Base-by-base conservation (phyloP, 192 early-diverging fungal genomes). In the Cetraspora pellucida region DNA sequence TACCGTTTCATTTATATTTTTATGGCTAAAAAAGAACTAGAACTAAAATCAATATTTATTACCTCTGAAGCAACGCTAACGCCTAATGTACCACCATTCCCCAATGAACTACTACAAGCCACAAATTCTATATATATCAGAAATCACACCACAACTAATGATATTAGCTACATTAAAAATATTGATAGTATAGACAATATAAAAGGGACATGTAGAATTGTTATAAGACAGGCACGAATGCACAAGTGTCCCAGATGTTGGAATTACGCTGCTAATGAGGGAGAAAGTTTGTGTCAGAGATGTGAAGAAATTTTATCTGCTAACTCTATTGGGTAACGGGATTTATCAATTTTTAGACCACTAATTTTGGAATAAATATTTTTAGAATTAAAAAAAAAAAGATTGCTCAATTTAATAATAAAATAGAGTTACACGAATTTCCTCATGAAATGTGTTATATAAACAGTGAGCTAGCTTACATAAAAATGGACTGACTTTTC, bases 221-320 rank as follows among this genome's bases (percentile, higher is more conserved):
- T 84, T 8, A 83, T 87, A 43, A 82, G 82, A 9, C 83, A 80
- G 23, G 85, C 90, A 14, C 57, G 71, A 13, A 45, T 82, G 61
- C 86, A 90, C 76, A 94, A 94, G 75, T 94, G 93, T 72, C 93
- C 93, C 21, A 87, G 93, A 45, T 94, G 93, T 81, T 92, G 93
- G 91, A 90, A 87, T 73, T 90, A 87, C 58, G 82, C 83, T 61
- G 86, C 91, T 1, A 57, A 65, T 0, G 70, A 77, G 10, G 82
- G 79, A 2, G 82, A 88, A 28, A 57, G 73, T 7, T 80, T 94
- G 10, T 94, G 93, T 78, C 23, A 49, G 16, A 84, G 93, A 64
- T 94, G 93, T 74, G 77, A 77, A 19, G 59, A 74, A n/a, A 57
- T 74, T 27, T 50, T 72, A 11, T 7, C 60, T 2, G 16, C 47